A percentile compares a stretch with the other conserved stretches of the same genome.
Conservation (phyloP, 2,329 filamentous ascomycete species). For the Colletotrichum tropicale region DNA sequence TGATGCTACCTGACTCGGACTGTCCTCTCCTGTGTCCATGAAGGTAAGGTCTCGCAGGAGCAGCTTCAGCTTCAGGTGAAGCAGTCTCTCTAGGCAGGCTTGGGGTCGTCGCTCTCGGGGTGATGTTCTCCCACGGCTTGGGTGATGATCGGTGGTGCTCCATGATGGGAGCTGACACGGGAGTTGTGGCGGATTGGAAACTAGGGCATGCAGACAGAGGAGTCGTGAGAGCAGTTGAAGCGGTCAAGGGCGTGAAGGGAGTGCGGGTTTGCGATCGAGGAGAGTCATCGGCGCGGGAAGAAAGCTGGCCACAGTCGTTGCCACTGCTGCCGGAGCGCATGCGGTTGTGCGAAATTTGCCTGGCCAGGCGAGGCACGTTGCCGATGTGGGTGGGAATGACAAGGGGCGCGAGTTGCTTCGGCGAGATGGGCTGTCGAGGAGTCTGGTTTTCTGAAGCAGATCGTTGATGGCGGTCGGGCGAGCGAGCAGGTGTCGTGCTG, state of each 20-base stretch:
- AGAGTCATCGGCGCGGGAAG: slow-evolving; percentile 50
- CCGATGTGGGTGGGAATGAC: slow-evolving; percentile 49
- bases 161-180: slow-evolving; percentile 50
- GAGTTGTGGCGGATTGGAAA: slow-evolving; percentile 29
- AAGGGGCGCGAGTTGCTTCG: slow-evolving; percentile 59
- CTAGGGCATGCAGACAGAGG: slow-evolving; percentile 47
- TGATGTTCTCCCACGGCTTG: slow-evolving; percentile 45
- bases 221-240: slow-evolving; percentile 43
- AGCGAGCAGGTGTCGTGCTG: neutral
- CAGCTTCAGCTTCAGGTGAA: slow-evolving; percentile 34
- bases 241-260: slow-evolving; percentile 50
- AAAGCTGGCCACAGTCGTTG: slow-evolving; percentile 43
- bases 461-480: slow-evolving; percentile 16
- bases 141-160: slow-evolving; percentile 48
- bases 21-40: slow-evolving; percentile 54
- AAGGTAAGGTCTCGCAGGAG: slow-evolving; percentile 25
- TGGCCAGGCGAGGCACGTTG: slow-evolving; percentile 21
- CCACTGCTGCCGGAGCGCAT: slow-evolving; percentile 50
- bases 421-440: slow-evolving; percentile 44
- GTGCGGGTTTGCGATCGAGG: slow-evolving; percentile 42
- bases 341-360: slow-evolving; percentile 47
- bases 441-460: slow-evolving; percentile 17
- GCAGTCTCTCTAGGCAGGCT: slow-evolving; percentile 32
- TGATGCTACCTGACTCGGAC: slow-evolving; percentile 63
- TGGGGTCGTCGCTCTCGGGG: slow-evolving; percentile 27